Conservation (phyloP, 495 filamentous ascomycete genomes). For the Trichocladium uniseriatum region DNA sequence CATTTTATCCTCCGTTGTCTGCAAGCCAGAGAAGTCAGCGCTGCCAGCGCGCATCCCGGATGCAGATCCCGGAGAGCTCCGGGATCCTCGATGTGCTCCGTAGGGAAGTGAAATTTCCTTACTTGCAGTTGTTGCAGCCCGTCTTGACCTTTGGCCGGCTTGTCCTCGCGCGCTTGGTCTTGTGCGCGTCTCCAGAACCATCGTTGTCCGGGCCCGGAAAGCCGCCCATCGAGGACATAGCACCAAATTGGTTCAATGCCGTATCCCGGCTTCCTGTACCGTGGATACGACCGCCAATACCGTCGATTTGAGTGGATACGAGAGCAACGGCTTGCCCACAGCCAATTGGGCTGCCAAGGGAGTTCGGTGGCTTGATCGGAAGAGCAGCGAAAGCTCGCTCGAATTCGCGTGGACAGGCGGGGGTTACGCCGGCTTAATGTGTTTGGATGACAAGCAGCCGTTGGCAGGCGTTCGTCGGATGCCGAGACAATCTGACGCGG, state of each 20-base stretch:
- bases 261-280: too few relatives aligned
- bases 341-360: too few relatives aligned
- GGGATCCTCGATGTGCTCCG: neutral
- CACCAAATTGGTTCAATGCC: neutral
- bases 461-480: too few relatives aligned
- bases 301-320: too few relatives aligned
- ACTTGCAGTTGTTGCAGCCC: conserved; percentile 51
- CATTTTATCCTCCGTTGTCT: conserved; percentile 59
- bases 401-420: too few relatives aligned
- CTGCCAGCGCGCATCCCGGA: neutral
- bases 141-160: conserved; percentile 47
- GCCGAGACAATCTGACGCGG: too few relatives aligned
- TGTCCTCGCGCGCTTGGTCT: conserved; percentile 31
- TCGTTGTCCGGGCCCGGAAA: neutral
- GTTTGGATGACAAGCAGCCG: too few relatives aligned
- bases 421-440: too few relatives aligned
- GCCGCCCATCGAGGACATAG: conserved; percentile 5
- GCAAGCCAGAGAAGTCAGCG: conserved; percentile 11
- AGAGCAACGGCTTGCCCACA: too few relatives aligned
- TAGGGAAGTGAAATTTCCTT: conserved; percentile 17
- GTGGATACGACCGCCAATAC: too few relatives aligned
- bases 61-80: neutral
- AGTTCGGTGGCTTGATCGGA: too few relatives aligned
- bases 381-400: too few relatives aligned
- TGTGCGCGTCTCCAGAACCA: conserved; percentile 12